Evolutionary conservation across 192 early-diverging fungal genomes (phyloP).

Genomic region (Dispira simplex): DNA sequence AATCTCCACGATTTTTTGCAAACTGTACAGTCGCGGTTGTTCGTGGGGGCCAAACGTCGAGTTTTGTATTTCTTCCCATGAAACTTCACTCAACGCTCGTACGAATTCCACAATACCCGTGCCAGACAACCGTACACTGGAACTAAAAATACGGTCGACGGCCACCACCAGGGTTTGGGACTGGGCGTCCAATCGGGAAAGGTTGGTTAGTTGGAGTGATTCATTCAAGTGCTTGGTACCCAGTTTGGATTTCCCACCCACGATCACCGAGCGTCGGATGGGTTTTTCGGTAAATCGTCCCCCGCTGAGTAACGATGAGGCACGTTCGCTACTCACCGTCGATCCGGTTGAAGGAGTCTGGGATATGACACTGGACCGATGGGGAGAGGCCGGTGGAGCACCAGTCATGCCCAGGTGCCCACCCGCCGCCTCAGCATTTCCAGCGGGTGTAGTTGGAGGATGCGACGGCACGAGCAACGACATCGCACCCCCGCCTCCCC

Average conservation of each 20-base stretch:
- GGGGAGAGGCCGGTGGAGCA: too few relatives aligned
- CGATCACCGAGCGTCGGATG: background rate
- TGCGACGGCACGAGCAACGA: background rate
- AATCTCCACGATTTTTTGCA: constrained; percentile 93
- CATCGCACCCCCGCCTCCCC: background rate
- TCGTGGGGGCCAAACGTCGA: constrained; percentile 24
- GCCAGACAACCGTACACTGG: constrained; percentile 60
- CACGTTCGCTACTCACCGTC: background rate
- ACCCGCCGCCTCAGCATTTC: background rate
- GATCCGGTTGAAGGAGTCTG: background rate
- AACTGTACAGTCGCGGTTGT: constrained; percentile 74
- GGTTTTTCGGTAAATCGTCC: background rate
- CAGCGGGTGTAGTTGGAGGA: background rate
- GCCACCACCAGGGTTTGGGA: constrained; percentile 61
- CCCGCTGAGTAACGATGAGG: background rate
- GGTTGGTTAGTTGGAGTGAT: constrained; percentile 25
- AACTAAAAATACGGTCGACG: constrained; percentile 76
- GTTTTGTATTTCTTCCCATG: constrained; percentile 76
- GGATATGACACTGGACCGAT: too few relatives aligned
- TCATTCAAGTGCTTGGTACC: background rate
- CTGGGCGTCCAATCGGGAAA: constrained; percentile 41
- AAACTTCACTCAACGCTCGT: constrained; percentile 62
- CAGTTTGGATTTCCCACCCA: background rate
- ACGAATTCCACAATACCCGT: constrained; percentile 83
- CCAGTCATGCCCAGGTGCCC: background rate